Percentiles rank a stretch among this genome's conserved stretches.
Evolutionary conservation across 352 stramenopile genomes (phyloP).

Genomic region (Pilasporangium apinafurcum): DNA sequence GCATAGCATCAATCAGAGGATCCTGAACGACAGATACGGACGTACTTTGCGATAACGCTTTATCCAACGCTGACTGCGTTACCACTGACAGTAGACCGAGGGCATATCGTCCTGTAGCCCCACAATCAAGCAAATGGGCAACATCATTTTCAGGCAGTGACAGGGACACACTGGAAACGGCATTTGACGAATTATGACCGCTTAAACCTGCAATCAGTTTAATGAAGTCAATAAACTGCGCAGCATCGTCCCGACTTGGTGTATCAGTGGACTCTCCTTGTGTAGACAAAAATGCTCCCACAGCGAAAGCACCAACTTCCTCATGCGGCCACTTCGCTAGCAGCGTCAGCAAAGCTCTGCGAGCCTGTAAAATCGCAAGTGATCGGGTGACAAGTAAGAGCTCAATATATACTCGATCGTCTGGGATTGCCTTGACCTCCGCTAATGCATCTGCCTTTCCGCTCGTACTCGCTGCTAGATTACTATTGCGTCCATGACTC

Average conservation of each 20-base stretch:
- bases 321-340: slow-evolving; percentile 70
- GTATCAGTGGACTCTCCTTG: neutral
- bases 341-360: slow-evolving; percentile 64
- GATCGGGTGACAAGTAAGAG: slow-evolving; percentile 68
- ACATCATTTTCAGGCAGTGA: slow-evolving; percentile 29
- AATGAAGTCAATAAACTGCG: slow-evolving; percentile 76
- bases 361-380: slow-evolving; percentile 76
- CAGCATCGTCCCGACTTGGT: slow-evolving; percentile 24
- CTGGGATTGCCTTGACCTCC: slow-evolving; percentile 73
- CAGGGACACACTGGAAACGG: slow-evolving; percentile 14
- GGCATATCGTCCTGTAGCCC: slow-evolving; percentile 47
- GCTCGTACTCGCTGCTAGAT: slow-evolving; percentile 30
- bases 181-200: slow-evolving; percentile 29
- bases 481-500: slow-evolving; percentile 36
- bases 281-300: slow-evolving; percentile 35
- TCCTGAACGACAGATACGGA: slow-evolving; percentile 9
- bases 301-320: slow-evolving; percentile 46
- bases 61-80: slow-evolving; percentile 35
- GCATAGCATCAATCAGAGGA: slow-evolving; percentile 41
- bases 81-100: slow-evolving; percentile 44
- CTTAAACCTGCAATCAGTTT: slow-evolving; percentile 76
- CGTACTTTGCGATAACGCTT: slow-evolving; percentile 16
- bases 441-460: slow-evolving; percentile 65
- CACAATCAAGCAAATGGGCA: slow-evolving; percentile 46
- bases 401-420: slow-evolving; percentile 74